Base-by-base conservation (phyloP, 2,329 filamentous ascomycete species). In the Blastomyces percursus region DNA sequence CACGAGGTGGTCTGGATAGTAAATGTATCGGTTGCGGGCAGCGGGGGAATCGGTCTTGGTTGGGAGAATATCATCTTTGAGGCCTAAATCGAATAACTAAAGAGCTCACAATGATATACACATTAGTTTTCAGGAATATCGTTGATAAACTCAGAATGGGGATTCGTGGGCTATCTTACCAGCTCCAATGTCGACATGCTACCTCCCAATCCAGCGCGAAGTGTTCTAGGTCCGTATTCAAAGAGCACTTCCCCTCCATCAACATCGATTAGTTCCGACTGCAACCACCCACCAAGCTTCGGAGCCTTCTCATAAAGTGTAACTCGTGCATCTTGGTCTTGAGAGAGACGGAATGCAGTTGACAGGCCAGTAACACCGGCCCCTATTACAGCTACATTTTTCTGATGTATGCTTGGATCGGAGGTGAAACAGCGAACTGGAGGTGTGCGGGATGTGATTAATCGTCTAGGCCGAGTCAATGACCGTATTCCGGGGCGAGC, bases 1-100 rank as follows among this genome's bases (percentile, higher is more conserved):
- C 61, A 91, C 87, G 38, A 94, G 82, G 70, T 86, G 89, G 72
- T 96, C 89, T 1, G 90, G 90, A 70, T 95, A 96, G 81, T 94
- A 96, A 64, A 97, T 79, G 74, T 87, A 96, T 65, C 91, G 88
- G 71, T 87, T 87, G 61, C 73, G 74, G 11, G 85, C 79, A 61
- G 81, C 80, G 60, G 81, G 76, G 5, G 82, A 79, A 38, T 71
- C 72, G 51, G 76, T 82, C 4, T 74, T 74, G 55, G 80, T 85
- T 69, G 77, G 77, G 60, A 86, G 73, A 40, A 90, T 72, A 63
- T 87, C 77, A 61, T 84, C 73, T 56, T 77, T 68, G 48, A 91
- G 71, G 27, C 78, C 79, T 44, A 90, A 75, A 44, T 83, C 79
- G 64, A 79, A 73, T 61, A 88, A 75, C 86, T 89, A 69, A 19